A percentile compares a stretch with the other conserved stretches of the same genome.
These are phyloP conservation scores for Cyclostephanos invisitatus DNA, from an alignment of 108 stramenopile species.

Conservation along the genomic window DNA sequence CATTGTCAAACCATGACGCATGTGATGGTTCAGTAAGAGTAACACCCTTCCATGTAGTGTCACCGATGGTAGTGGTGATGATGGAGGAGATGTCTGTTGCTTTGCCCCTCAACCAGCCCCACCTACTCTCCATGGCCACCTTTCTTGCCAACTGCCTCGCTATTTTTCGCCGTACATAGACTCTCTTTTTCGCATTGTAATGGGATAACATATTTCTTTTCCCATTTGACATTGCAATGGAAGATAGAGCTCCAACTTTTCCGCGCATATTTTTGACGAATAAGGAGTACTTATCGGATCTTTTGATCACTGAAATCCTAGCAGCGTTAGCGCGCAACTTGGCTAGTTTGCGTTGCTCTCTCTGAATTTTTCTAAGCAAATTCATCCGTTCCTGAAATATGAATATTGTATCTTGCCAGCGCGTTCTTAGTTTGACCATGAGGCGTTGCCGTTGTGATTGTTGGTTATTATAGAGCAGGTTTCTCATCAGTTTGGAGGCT, in stretches of 20 bases:
- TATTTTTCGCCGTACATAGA: constrained; percentile 20
- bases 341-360: constrained; percentile 12
- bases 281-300: constrained; percentile 20
- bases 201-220: constrained; percentile 35
- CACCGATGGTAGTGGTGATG: background rate
- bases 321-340: constrained; percentile 11
- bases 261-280: constrained; percentile 20
- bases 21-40: constrained; percentile 62
- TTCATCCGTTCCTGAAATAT: constrained; percentile 15
- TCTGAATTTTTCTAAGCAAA: constrained; percentile 5
- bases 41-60: constrained; percentile 40
- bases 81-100: background rate
- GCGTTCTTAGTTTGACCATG: constrained; percentile 35
- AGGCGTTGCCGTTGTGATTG: constrained; percentile 23
- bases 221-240: constrained; percentile 16
- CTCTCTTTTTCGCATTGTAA: constrained; percentile 46
- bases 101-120: constrained; percentile 4
- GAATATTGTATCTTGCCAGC: constrained; percentile 38
- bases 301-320: background rate
- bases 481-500: constrained; percentile 29
- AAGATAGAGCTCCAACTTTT: constrained; percentile 13
- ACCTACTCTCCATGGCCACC: constrained; percentile 5
- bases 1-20: constrained; percentile 70
- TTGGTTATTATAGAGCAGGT: constrained; percentile 4
- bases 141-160: constrained; percentile 20